Base-by-base conservation (phyloP, 768 basidiomycete genomes). In the Coprinopsis strossmayeri region DNA sequence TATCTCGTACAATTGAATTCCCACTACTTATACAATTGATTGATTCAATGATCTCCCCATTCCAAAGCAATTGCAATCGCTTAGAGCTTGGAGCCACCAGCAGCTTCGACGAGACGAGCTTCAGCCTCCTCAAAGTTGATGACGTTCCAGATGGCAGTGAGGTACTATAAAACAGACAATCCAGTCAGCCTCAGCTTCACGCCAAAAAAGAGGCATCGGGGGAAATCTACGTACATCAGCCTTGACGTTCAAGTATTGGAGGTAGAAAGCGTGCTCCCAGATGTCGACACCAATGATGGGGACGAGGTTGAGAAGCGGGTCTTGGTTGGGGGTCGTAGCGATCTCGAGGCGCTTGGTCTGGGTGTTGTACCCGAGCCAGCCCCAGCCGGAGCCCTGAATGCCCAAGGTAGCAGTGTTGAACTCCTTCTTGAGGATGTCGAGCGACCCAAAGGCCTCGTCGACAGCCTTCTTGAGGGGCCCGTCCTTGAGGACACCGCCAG, bases 101-200 rank as follows among this genome's bases (percentile, higher is more conserved):
- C 50, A 27, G 66, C 72, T 46, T 72, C 71, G 11, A 62, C 52
- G 40, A 72, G 61, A 38, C 77, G 72, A 44, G 71, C 69, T 62
- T 93, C 91, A 5, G 92, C 95, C 69, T 95, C 91, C 59, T 89
- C 79, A 69, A 92, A 97, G 75, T 96, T 92, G 76, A 97, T 80
- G 51, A 98, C 92, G 56, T 83, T 84, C 92, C 94, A 97, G 63
- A 97, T 92, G 18, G 91, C 91, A 40, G 78, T 81, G 65, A 98
- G 82, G 72, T 98, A 97, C 92, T 93, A 56, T 24, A 39, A 48
- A 20, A 76, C 83, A 69, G 82, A 77, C 68, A 82, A 32, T 32
- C n/a, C n/a, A n/a, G n/a, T n/a, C n/a, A n/a, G n/a, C 9, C 15
- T 45, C 17, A 53, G 41, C 21, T 37, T 15, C 15, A 28, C 28